Percentiles rank a stretch among this genome's conserved stretches.
phyloP scores from a whole-genome alignment of 169 alveolate genomes.

The Toxoplasma gondii region DNA sequence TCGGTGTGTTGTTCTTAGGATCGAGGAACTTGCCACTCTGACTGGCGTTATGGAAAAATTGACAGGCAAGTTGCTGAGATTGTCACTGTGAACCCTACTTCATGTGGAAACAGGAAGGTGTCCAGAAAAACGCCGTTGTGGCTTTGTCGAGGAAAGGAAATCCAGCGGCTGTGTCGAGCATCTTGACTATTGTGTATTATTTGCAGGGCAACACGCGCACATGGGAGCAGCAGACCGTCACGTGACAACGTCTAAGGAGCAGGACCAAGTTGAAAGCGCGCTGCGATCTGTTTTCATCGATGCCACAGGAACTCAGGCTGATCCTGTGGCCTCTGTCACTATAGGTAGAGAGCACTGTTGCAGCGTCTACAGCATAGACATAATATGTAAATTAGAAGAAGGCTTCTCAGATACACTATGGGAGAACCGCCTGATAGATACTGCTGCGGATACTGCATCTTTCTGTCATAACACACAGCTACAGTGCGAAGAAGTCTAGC shows the following conservation, averaged over 20 bases:
- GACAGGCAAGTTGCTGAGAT: not conserved
- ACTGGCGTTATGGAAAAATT: not conserved
- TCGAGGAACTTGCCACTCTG: not conserved
- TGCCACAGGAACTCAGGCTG: not conserved
- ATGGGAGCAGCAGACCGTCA: not conserved
- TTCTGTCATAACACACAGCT: too few relatives aligned
- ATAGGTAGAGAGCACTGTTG: not conserved
- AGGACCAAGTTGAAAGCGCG: not conserved
- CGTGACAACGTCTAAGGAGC: not conserved
- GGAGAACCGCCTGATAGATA: too few relatives aligned
- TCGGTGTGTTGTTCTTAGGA: not conserved
- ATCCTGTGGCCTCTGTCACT: not conserved
- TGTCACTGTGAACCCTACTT: not conserved
- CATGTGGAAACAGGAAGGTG: not conserved
- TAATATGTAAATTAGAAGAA: not conserved
- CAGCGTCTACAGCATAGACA: constrained; percentile 1
- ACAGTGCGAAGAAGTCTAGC: too few relatives aligned
- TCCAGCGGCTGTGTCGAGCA: not conserved
- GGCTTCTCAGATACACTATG: not conserved
- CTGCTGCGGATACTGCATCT: too few relatives aligned
- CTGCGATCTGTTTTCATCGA: not conserved
- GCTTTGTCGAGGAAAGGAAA: not conserved
- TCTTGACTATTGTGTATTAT: not conserved
- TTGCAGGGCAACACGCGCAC: not conserved
- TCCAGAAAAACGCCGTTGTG: not conserved